phyloP scores from a whole-genome alignment of 139 green algal species.

The Haematococcus sp. region DNA sequence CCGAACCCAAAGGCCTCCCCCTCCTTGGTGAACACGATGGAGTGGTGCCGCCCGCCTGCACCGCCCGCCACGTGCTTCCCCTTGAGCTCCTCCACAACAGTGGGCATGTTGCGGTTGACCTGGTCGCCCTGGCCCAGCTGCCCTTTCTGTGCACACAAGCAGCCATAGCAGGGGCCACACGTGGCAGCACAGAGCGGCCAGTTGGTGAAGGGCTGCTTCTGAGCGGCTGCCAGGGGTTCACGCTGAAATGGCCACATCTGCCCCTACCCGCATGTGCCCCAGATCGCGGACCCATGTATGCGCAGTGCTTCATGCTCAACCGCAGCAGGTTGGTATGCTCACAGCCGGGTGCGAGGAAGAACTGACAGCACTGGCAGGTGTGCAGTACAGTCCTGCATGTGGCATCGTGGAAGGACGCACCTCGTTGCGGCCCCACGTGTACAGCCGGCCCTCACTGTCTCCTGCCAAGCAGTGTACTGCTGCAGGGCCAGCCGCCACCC shows the following conservation, averaged over 20 bases:
- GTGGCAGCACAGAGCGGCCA: not conserved
- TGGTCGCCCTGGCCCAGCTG: constrained; percentile 88
- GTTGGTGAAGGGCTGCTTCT: not conserved
- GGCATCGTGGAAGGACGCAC: constrained; percentile 15
- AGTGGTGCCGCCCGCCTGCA: constrained; percentile 74
- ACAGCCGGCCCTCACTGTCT: constrained; percentile 67
- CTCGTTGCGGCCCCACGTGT: constrained; percentile 91
- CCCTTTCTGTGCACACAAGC: constrained; percentile 32
- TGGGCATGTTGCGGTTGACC: constrained; percentile 71
- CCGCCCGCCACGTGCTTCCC: constrained; percentile 51
- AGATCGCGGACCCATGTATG: not conserved
- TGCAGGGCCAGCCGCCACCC: constrained; percentile 65
- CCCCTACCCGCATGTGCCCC: not conserved
- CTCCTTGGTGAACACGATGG: constrained; percentile 58
- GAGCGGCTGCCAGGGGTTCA: not conserved
- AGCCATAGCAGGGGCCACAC: not conserved
- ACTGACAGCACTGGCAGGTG: no score
- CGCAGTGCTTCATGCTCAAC: no score
- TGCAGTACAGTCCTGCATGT: not conserved
- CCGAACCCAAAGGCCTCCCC: constrained; percentile 75
- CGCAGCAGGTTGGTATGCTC: no score
- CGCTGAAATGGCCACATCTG: not conserved
- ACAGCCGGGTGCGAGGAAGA: no score
- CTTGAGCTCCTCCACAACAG: constrained; percentile 52
- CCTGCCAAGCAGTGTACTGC: constrained; percentile 77